A percentile compares a stretch with the other conserved stretches of the same genome.
phyloP scores from a whole-genome alignment of 306 rosid species.

The Spatholobus suberectus region DNA sequence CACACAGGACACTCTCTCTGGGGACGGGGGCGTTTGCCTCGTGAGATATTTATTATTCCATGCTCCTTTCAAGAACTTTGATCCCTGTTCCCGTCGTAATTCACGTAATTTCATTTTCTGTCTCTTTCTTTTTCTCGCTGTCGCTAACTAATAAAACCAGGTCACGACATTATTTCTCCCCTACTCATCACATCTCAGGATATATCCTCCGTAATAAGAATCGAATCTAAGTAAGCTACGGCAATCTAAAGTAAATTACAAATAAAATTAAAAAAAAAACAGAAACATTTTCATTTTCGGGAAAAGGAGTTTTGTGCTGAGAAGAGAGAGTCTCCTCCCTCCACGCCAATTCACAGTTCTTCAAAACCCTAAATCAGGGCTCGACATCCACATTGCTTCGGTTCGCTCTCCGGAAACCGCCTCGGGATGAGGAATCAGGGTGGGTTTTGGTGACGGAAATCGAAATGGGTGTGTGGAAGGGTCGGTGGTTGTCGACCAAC shows the following conservation, averaged over 20 bases:
- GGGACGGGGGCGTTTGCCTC: too few species aligned
- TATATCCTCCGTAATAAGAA: neutral
- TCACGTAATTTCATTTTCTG: neutral
- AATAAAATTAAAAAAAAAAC: neutral
- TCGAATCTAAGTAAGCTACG: neutral
- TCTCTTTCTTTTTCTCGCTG: neutral
- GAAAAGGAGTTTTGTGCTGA: neutral
- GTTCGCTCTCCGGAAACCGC: too few species aligned
- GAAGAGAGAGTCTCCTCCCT: neutral
- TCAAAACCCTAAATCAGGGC: conserved; percentile 50
- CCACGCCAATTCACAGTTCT: neutral
- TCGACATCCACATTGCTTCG: too few species aligned
- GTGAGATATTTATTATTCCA: too few species aligned
- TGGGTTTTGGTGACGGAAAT: conserved; percentile 31
- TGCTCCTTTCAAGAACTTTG: neutral
- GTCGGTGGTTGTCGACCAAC: conserved; percentile 41
- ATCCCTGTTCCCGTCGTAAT: neutral
- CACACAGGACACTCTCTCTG: too few species aligned
- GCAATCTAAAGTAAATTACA: neutral
- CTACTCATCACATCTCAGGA: neutral
- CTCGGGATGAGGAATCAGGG: conserved; percentile 30
- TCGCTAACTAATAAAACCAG: neutral
- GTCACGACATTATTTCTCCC: neutral
- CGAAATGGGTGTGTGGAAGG: conserved; percentile 40
- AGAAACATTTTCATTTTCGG: neutral